Evolutionary conservation across 345 rosid species (phyloP), one percentile per base, ranked within the genome.

Genomic region (Eutrema japonicum): DNA sequence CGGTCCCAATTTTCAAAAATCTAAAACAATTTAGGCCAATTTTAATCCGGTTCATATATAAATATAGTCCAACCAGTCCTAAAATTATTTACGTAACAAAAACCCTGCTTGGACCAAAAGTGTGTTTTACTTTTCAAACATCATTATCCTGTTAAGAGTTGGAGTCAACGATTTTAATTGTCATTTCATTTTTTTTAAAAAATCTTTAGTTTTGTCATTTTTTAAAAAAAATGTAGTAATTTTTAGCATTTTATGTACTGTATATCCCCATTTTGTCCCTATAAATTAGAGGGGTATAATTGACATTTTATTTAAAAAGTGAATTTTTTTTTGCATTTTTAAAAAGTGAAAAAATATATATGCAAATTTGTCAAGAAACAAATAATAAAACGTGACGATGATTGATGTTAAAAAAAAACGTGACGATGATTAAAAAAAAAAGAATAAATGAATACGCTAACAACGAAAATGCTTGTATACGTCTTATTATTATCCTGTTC

Each of bases 41-140:
- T 61, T 41, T 7, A 27, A 27, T 42, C 13, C 40, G 45, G 56
- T 47, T 33, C 35, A 35, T 33, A 4, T 12, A 55, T 16, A 22
- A 16, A 16, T 16, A 0, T 7, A 43, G 48, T 32, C 35, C 5
- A 38, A 10, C 32, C 16, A 38, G 30, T 27, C 12, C 5, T 41
- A 37, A 69, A 30, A 1, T 62, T 68, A 53, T 14, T 45, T 36
- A 68, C 79, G 79, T 62, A 61, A 75, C 64, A 61, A 68, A 64
- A 43, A 26, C 68, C 56, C 2, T 42, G 55, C 16, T 66, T 59
- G 49, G 50, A 46, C 64, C 56, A 60, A 60, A 68, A 68, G 56
- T 58, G 29, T 35, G 4, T 51, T 68, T 57, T 69, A 53, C 16
- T 61, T 69, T 63, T 76, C 79, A 76, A 75, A 36, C 52, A 45